Evolutionary conservation across 2,329 filamentous ascomycete species (phyloP).

Genomic region (Alternaria longipes): DNA sequence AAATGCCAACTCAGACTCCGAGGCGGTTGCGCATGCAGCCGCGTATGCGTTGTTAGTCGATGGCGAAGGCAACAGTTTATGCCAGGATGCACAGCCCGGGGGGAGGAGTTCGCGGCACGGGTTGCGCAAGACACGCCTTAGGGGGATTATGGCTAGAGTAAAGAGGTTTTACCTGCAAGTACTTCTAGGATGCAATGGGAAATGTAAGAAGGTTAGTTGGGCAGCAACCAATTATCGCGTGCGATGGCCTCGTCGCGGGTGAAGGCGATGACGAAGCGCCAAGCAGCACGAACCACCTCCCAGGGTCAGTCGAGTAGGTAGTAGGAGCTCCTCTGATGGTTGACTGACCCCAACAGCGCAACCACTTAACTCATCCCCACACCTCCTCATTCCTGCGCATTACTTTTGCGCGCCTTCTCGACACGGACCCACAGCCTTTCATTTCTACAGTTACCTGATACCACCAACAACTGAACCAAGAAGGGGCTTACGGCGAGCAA

Average conservation of each 20-base stretch:
- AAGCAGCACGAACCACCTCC: slow-evolving; percentile 31
- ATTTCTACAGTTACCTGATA: slow-evolving; percentile 15
- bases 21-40: slow-evolving; percentile 45
- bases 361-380: slow-evolving; percentile 12
- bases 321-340: slow-evolving; percentile 25
- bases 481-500: slow-evolving; percentile 32
- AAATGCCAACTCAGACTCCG: slow-evolving; percentile 36
- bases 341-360: slow-evolving; percentile 15
- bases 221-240: background rate
- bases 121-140: background rate
- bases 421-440: background rate
- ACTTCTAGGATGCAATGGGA: background rate
- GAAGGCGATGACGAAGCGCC: slow-evolving; percentile 40
- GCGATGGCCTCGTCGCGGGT: slow-evolving; percentile 15
- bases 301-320: slow-evolving; percentile 19
- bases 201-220: slow-evolving; percentile 3
- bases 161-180: background rate
- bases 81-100: slow-evolving; percentile 7
- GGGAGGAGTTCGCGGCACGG: slow-evolving; percentile 7
- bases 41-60: slow-evolving; percentile 44
- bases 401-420: slow-evolving; percentile 21
- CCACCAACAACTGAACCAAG: slow-evolving; percentile 15
- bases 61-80: slow-evolving; percentile 31
- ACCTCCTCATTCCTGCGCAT: slow-evolving; percentile 13
- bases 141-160: slow-evolving; percentile 1